Evolutionary conservation across 495 filamentous ascomycete species (phyloP).

Genomic region (Bryoglossum gracile): DNA sequence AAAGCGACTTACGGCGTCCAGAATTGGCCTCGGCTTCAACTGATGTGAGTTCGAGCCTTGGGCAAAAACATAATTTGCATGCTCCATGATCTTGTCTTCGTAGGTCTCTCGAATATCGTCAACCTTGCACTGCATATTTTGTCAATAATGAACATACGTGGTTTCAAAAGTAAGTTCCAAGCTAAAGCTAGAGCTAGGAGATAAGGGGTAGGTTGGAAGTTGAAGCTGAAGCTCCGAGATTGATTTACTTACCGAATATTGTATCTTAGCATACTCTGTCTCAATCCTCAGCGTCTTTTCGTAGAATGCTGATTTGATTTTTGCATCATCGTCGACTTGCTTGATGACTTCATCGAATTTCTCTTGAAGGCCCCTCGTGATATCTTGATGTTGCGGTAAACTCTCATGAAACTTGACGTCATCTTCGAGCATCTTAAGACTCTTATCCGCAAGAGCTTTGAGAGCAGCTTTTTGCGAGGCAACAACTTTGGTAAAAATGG

Average conservation of each 20-base stretch:
- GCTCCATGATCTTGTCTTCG: conserved; percentile 8
- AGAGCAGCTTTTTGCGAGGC: conserved; percentile 37
- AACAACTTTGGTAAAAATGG: conserved; percentile 37
- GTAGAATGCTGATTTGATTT: not conserved
- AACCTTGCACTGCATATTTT: not conserved
- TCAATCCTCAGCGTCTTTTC: too few species aligned
- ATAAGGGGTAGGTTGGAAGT: too few species aligned
- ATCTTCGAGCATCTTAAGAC: conserved; percentile 31
- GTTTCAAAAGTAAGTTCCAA: too few species aligned
- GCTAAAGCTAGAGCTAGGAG: too few species aligned
- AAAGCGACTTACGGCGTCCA: conserved; percentile 8
- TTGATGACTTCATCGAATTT: conserved; percentile 26
- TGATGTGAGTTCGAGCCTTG: not conserved
- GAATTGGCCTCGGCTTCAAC: conserved; percentile 6
- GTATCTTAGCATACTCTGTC: too few species aligned
- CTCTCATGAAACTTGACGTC: conserved; percentile 39
- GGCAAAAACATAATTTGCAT: conserved; percentile 5
- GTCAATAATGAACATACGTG: conserved; percentile 2
- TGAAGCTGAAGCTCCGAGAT: too few species aligned
- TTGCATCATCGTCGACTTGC: not conserved
- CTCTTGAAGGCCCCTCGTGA: conserved; percentile 21
- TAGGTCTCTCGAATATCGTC: conserved; percentile 1
- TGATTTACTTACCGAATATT: too few species aligned
- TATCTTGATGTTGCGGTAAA: conserved; percentile 35
- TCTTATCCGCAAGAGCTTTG: conserved; percentile 33